Base-by-base conservation (phyloP, 139 green algal species). In the Coelastrella sp. region DNA sequence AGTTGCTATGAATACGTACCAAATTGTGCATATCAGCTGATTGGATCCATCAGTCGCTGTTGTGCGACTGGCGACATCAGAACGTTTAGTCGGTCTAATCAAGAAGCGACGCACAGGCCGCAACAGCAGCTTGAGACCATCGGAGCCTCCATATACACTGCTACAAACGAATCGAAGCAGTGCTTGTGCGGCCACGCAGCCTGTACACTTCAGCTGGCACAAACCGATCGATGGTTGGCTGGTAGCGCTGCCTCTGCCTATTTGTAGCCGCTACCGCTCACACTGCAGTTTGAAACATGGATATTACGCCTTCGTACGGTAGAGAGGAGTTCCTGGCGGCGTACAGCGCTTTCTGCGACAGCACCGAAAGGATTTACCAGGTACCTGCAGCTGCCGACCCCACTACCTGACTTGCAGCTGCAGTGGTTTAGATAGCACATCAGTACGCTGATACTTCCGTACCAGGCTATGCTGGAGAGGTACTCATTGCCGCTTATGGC, bases 321-420 rank as follows among this genome's bases (percentile, higher is more conserved):
- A 22, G 80, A 23, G 80, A 86, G 6, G 80, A 86, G n/a, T 86
- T 86, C 59, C 65, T 86, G 20, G 80, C 80, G 17, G 80, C 80
- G 32, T 86, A 86, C n/a, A 59, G 61, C n/a, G n/a, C 59, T 13
- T 75, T 75, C 59, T 86, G 80, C 22, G 19, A 86, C 7, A 23
- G n/a, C 59, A 86, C 80, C 4, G 59, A 86, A 19, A 68, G 80
- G 60, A 68, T 74, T 7, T 86, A 58, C 22, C 59, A 73, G 80
- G 80, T 86, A 19, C 20, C 19, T 57, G 54, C 71, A 23, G 16
- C 7, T 5, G 71, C 71, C 32, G 32, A 47, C 32, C 32, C 32
- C 32, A 47, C 32, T 47, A 47, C n/a, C n/a, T n/a, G 32, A 47
- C 32, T 47, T 47, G 32, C 32, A 47, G 0, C 32, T 47, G 32